Evolutionary conservation across 2,329 filamentous ascomycete genomes (phyloP).

Genomic region (Calonectria leucothoes): DNA sequence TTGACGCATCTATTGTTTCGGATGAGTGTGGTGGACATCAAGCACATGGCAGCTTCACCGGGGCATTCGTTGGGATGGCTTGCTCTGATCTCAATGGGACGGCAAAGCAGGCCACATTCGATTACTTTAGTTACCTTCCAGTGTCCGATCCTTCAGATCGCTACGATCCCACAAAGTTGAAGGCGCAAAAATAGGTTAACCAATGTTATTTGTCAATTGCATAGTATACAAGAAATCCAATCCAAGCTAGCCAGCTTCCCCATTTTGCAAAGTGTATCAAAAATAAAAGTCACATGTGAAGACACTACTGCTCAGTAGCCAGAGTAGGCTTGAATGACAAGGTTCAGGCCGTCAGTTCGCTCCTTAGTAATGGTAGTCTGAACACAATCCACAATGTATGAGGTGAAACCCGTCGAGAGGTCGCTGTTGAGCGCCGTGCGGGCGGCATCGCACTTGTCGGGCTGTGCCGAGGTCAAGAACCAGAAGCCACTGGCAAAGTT

Average conservation of each 20-base stretch:
- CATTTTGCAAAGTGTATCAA: not conserved
- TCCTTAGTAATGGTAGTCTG: slow-evolving; percentile 47
- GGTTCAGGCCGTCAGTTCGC: slow-evolving; percentile 32
- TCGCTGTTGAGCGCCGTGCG: slow-evolving; percentile 48
- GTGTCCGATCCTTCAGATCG: slow-evolving; percentile 52
- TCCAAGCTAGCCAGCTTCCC: not conserved
- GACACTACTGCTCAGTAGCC: not conserved
- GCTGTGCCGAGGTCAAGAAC: slow-evolving; percentile 51
- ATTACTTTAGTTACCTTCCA: slow-evolving; percentile 64
- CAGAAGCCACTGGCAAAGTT: slow-evolving; percentile 66
- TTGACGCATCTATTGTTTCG: slow-evolving; percentile 68
- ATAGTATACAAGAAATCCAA: not conserved
- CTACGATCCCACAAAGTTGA: not conserved
- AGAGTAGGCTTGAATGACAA: slow-evolving; percentile 60
- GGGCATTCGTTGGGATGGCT: slow-evolving; percentile 68
- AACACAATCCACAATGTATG: slow-evolving; percentile 62
- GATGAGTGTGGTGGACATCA: slow-evolving; percentile 74
- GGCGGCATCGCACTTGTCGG: slow-evolving; percentile 52
- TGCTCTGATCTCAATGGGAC: slow-evolving; percentile 67
- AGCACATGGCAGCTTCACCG: slow-evolving; percentile 72
- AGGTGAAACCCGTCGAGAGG: slow-evolving; percentile 54
- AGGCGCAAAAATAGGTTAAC: not conserved
- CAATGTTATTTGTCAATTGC: not conserved
- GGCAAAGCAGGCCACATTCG: slow-evolving; percentile 59
- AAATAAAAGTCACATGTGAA: not conserved